A percentile compares a stretch with the other conserved stretches of the same genome.
These are phyloP conservation scores for Voacanga thouarsii DNA, from an alignment of 257 asterid genomes.

Conservation along the genomic window DNA sequence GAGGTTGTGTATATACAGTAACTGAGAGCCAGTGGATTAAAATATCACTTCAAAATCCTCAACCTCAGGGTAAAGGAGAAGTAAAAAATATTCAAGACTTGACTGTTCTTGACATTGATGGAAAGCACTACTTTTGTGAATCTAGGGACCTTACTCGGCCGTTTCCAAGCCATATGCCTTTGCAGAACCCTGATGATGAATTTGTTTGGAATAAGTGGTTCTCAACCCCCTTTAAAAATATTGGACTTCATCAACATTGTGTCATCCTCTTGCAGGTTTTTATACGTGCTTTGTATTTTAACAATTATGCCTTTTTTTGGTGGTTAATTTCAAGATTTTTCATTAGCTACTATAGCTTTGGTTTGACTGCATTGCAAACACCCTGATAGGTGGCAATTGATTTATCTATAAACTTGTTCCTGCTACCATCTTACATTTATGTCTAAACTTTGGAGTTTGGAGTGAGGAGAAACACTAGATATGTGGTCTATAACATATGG, in stretches of 20 bases:
- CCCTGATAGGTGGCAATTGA: background rate
- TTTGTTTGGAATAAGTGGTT: conserved; percentile 98
- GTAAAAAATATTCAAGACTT: conserved; percentile 79
- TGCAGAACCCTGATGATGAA: conserved; percentile 82
- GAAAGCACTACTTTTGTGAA: conserved; percentile 91
- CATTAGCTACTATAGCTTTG: background rate
- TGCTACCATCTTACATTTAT: background rate
- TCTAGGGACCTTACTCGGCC: conserved; percentile 91
- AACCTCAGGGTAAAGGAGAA: conserved; percentile 87
- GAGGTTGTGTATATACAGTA: conserved; percentile 82
- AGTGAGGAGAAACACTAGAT: background rate
- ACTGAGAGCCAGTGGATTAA: conserved; percentile 95
- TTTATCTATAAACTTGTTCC: background rate
- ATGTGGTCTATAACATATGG: background rate
- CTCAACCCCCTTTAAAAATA: conserved; percentile 70
- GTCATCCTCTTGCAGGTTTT: conserved; percentile 90
- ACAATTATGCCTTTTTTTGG: conserved; percentile 25
- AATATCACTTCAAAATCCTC: conserved; percentile 84
- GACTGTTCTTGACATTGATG: conserved; percentile 89
- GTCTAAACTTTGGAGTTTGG: background rate
- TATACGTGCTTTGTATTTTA: conserved; percentile 39
- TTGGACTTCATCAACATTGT: conserved; percentile 92
- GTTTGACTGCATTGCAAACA: background rate
- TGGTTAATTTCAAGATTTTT: background rate
- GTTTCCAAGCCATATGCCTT: conserved; percentile 89